Base-by-base conservation (phyloP, 208 protist genomes). In the Leishmania aethiopica region DNA sequence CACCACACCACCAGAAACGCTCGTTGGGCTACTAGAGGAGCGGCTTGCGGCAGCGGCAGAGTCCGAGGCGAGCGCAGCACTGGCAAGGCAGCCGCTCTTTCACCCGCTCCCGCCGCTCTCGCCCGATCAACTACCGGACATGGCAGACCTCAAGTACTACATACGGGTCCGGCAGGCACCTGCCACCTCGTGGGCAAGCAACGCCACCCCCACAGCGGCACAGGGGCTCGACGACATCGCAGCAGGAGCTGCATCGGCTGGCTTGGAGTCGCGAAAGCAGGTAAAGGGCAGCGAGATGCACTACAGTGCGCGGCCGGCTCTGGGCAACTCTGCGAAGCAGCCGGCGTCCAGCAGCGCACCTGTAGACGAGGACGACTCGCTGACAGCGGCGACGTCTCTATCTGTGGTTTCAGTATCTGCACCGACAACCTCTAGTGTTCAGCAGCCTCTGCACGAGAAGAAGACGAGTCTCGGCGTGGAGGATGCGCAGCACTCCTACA, bases 111-210 rank as follows among this genome's bases (percentile, higher is more conserved):
- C 87, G 5, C 77, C 79, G 1, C 70, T 90, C 17, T 15, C 49
- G 71, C 69, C 77, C 7, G 84, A 87, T 19, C 55, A 88, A 75
- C 79, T 88, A 73, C 87, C 87, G 5, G 72, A 77, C 45, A 60
- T 81, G 19, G 57, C 81, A 25, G 77, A 78, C 32, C 59, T 64
- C 1, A 22, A 17, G 35, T 90, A 88, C 66, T 84, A 78, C 78
- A 88, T 90, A 51, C 84, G 84, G 0, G 19, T 82, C 37, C 80
- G 78, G 5, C 73, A 66, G 8, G n/a, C 66, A 1, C n/a, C 37
- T 49, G 45, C n/a, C 1, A 60, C 49, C 3, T 25, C n/a, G 32
- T 22, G 75, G 28, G 37, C 75, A 32, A 10, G 37, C 49, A 66
- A 37, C 51, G 22, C 37, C 51, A 15, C 73, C 49, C 53, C 35